Conservation (phyloP, 2,329 filamentous ascomycete species). For the Colletotrichum karsti region DNA sequence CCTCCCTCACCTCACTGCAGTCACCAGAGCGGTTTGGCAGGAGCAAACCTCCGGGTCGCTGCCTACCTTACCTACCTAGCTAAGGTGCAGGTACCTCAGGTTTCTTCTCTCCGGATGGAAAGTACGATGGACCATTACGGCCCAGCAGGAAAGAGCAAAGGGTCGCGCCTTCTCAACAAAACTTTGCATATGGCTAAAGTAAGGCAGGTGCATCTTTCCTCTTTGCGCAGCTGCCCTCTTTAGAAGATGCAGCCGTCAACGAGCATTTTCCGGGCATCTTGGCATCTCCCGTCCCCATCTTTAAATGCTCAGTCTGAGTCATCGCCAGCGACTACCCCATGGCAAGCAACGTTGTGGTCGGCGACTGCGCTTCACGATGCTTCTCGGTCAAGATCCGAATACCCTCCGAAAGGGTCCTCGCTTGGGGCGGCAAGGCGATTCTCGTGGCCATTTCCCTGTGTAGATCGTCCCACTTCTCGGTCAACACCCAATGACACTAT, state of each 20-base stretch:
- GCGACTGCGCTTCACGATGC: slow-evolving; percentile 9
- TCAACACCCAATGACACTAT: slow-evolving; percentile 11
- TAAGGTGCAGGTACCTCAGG: too few relatives aligned
- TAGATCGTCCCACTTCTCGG: slow-evolving; percentile 27
- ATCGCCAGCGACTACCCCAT: neutral
- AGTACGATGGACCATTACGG: neutral
- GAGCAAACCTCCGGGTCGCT: neutral
- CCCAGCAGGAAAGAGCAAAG: neutral
- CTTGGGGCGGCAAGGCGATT: neutral
- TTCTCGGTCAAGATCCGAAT: slow-evolving; percentile 21
- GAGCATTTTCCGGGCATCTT: too few relatives aligned
- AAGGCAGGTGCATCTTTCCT: too few relatives aligned
- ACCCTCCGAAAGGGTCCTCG: neutral
- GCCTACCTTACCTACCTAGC: too few relatives aligned
- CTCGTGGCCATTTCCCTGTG: slow-evolving; percentile 18
- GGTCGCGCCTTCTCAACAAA: neutral
- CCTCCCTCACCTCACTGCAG: neutral
- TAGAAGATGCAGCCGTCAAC: neutral
- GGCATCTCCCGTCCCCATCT: neutral
- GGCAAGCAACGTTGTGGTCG: slow-evolving; percentile 1
- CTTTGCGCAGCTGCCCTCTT: too few relatives aligned
- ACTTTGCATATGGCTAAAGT: too few relatives aligned
- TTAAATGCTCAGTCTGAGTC: neutral
- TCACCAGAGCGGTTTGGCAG: neutral
- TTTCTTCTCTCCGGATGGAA: neutral